A percentile compares a stretch with the other conserved stretches of the same genome.
These are phyloP conservation scores for Yamadazyma epiphylla DNA, from an alignment of 1,139 yeast species.

Conservation along the genomic window DNA sequence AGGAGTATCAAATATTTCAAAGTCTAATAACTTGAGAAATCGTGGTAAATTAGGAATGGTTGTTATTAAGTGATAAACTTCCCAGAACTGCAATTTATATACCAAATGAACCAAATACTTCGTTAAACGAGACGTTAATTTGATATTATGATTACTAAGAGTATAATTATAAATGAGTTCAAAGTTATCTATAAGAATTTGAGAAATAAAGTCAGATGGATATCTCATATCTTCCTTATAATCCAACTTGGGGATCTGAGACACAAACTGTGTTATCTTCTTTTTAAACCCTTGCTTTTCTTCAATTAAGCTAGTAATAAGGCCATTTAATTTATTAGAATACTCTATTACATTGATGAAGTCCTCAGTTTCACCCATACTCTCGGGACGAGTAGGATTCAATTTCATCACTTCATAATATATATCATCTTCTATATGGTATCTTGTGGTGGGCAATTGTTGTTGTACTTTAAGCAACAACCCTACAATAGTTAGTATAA, in stretches of 20 bases:
- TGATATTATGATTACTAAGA: conserved; percentile 33
- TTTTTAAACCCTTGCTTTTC: not conserved
- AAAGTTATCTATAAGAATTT: conserved; percentile 39
- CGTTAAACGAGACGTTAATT: conserved; percentile 37
- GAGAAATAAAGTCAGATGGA: conserved; percentile 37
- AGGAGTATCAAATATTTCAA: conserved; percentile 35
- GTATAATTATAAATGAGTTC: conserved; percentile 25
- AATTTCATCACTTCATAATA: not conserved
- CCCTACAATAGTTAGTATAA: too few relatives aligned
- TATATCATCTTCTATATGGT: not conserved
- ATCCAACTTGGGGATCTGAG: conserved; percentile 8
- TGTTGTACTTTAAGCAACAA: not conserved
- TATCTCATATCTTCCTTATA: conserved; percentile 12
- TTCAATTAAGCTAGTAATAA: not conserved
- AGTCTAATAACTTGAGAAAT: conserved; percentile 31
- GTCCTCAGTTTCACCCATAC: not conserved
- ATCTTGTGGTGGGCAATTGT: not conserved
- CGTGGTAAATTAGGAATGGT: conserved; percentile 30
- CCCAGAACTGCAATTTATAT: conserved; percentile 44
- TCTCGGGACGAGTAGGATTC: not conserved
- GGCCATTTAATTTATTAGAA: not conserved
- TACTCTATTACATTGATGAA: too few relatives aligned
- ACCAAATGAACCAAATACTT: conserved; percentile 36
- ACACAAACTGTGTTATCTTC: conserved; percentile 3
- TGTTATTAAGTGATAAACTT: conserved; percentile 38